Evolutionary conservation across 2,329 filamentous ascomycete species (phyloP), one percentile per base, ranked within the genome.

Genomic region (Microsporum canis): DNA sequence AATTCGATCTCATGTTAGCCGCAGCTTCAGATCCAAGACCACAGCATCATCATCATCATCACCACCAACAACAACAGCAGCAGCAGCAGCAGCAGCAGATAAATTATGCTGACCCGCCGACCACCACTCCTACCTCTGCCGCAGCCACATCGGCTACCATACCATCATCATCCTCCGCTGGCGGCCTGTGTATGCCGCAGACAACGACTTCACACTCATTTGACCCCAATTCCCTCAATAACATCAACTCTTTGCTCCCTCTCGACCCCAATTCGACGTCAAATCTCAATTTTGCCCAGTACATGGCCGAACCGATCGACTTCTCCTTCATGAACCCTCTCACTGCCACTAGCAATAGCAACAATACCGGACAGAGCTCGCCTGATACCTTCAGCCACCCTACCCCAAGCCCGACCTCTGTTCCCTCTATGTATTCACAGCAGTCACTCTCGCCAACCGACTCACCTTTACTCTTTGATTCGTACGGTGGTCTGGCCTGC

Each of bases 1-100:
- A 72, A 17, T 75, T 75, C 58, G 72, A 74, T 65, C 61, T 64
- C 49, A 64, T 73, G 63, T 62, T 74, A 61, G 70, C 70, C 55
- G 66, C 65, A 8, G 41, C 57, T 5, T 45, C 41, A 2, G 57
- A 59, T 33, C 57, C 41, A 45, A 45, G 57, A 33, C 38, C 47
- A 12, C 57, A 58, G 27, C 57, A 57, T 5, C 56, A 29, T 14
- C 34, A 36, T 6, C 36, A 57, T 12, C 31, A 36, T 1, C 55
- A 36, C 2, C 55, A 57, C 0, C 41, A 43, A 17, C 41, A 45
- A 8, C 41, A 45, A n/a, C 38, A 43, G 6, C 39, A 43, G 1
- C 39, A 43, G 5, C 56, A 39, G 1, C 56, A 58, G 23, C 43
- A 47, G 23, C 43, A 47, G 17, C 43, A 47, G 6, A 47, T 43